phyloP scores from a whole-genome alignment of 257 asterid species.

The Solanum paucissectum region DNA sequence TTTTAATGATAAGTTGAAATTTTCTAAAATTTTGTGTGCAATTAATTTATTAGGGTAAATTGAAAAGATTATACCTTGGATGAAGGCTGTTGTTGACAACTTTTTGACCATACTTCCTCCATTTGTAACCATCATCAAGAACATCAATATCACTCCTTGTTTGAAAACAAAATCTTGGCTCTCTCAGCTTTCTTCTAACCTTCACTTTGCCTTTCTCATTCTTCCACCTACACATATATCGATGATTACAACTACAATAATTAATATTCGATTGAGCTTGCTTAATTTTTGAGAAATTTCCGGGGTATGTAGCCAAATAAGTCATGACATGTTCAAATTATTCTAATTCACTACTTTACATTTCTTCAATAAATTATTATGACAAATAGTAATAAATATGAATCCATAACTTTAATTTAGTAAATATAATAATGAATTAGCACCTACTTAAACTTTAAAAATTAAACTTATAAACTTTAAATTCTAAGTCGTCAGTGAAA shows the following conservation, averaged over 20 bases:
- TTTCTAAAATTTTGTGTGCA: too few species aligned
- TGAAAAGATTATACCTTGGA: conserved; percentile 31
- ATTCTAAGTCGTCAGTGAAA: not conserved
- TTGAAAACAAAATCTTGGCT: conserved; percentile 92
- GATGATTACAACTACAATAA: not conserved
- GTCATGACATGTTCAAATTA: not conserved
- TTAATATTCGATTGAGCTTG: not conserved
- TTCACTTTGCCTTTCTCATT: conserved; percentile 68
- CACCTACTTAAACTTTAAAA: too few species aligned
- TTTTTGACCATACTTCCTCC: conserved; percentile 92
- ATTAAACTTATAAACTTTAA: too few species aligned
- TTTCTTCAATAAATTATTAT: too few species aligned
- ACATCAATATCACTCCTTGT: conserved; percentile 94
- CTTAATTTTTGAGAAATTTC: not conserved
- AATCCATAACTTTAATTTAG: too few species aligned
- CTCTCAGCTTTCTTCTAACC: conserved; percentile 73
- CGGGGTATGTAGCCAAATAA: not conserved
- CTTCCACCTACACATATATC: conserved; percentile 46
- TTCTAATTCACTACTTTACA: too few species aligned
- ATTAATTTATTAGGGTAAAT: not conserved
- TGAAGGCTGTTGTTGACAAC: conserved; percentile 95
- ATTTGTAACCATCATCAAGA: conserved; percentile 95
- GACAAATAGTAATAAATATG: too few species aligned
- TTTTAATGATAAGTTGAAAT: too few species aligned
- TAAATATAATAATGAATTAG: too few species aligned